A percentile compares a stretch with the other conserved stretches of the same genome.
phyloP scores from a whole-genome alignment of 306 rosid genomes.

The Lablab purpureus region DNA sequence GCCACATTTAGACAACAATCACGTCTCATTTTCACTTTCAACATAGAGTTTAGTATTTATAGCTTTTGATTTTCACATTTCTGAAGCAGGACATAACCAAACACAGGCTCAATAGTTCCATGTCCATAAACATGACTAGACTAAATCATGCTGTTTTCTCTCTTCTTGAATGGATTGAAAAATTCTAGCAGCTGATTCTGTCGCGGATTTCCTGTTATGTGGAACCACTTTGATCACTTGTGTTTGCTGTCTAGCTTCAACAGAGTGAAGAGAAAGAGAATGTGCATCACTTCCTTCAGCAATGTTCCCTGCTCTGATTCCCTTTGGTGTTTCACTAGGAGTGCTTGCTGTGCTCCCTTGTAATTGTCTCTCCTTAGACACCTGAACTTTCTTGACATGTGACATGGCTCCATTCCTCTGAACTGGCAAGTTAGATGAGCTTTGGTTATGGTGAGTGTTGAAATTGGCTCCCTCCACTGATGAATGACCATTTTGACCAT shows the following conservation, averaged over 20 bases:
- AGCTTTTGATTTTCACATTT: not conserved
- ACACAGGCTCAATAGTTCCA: not conserved
- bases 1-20: not conserved
- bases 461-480: not conserved
- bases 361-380: not conserved
- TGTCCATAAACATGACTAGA: not conserved
- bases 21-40: not conserved
- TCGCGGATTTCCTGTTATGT: not conserved
- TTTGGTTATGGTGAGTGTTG: slow-evolving; percentile 1
- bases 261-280: slow-evolving; percentile 3
- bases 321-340: not conserved
- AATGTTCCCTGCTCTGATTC: not conserved
- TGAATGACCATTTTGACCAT: slow-evolving; percentile 23
- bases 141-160: slow-evolving; percentile 8
- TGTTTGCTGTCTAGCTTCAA: not conserved
- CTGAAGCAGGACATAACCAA: slow-evolving; percentile 8
- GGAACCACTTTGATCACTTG: slow-evolving; percentile 19
- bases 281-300: slow-evolving; percentile 4
- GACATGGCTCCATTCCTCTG: not conserved
- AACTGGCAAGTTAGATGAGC: slow-evolving; percentile 13
- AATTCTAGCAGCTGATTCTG: slow-evolving; percentile 12
- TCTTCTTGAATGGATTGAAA: slow-evolving; percentile 18
- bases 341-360: not conserved
- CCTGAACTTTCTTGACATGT: not conserved
- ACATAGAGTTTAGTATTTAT: not conserved